Conservation (phyloP, 306 rosid species). For the Spatholobus suberectus region DNA sequence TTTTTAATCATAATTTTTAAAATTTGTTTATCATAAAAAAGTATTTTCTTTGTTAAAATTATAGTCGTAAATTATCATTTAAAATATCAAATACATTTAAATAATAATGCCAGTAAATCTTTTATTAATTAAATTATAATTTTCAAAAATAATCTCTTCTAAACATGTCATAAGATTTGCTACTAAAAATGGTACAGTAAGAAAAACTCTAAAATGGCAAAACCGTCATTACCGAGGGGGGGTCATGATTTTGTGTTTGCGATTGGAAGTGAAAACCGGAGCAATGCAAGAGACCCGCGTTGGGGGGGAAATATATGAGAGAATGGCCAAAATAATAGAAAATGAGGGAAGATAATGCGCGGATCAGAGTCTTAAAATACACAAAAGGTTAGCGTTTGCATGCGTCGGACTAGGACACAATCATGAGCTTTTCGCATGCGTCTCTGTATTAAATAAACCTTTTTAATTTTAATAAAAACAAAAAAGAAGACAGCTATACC, state of each 20-base stretch:
- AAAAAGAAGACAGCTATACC: conserved; percentile 11
- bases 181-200: not conserved
- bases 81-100: too few species aligned
- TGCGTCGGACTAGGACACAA: conserved; percentile 70
- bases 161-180: too few species aligned
- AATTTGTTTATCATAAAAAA: too few species aligned
- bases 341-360: conserved; percentile 43
- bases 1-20: too few species aligned
- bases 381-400: conserved; percentile 63
- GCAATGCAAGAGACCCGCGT: not conserved
- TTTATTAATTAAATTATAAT: too few species aligned
- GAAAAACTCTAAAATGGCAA: not conserved
- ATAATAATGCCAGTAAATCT: too few species aligned
- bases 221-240: not conserved
- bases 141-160: too few species aligned
- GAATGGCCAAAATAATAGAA: conserved; percentile 40
- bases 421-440: conserved; percentile 95
- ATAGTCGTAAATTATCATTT: too few species aligned
- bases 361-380: conserved; percentile 65
- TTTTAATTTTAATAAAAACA: not conserved
- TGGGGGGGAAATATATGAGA: not conserved
- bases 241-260: not conserved
- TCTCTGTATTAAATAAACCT: conserved; percentile 44
- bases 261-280: not conserved
- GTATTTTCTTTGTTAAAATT: too few species aligned